Evolutionary conservation across 768 basidiomycete genomes (phyloP).

Genomic region (Zangia roseola): DNA sequence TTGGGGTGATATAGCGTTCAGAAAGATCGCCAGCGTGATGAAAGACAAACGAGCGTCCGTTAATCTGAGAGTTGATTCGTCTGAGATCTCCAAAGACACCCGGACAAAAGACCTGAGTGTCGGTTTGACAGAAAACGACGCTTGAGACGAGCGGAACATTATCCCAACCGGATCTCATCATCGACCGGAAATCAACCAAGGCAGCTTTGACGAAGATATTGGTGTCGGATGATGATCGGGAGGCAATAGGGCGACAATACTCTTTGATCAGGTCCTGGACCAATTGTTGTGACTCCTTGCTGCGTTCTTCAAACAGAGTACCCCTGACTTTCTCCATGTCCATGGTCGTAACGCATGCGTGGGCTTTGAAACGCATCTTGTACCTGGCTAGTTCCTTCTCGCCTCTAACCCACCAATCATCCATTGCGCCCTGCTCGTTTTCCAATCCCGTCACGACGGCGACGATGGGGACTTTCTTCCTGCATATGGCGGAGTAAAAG

Average conservation of each 20-base stretch:
- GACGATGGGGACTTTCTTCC: conserved; percentile 32
- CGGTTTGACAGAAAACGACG: conserved; percentile 20
- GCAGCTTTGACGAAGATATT: conserved; percentile 27
- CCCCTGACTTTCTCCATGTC: conserved; percentile 11
- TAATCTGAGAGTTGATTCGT: conserved; percentile 19
- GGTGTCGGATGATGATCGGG: conserved; percentile 17
- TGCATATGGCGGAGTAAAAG: conserved; percentile 31
- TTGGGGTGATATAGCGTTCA: conserved; percentile 15
- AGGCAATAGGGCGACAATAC: conserved; percentile 14
- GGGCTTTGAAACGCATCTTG: conserved; percentile 37
- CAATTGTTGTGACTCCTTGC: conserved; percentile 19
- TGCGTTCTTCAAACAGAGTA: conserved; percentile 18
- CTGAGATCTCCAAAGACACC: conserved; percentile 18
- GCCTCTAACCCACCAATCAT: conserved; percentile 40
- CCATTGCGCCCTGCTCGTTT: conserved; percentile 32
- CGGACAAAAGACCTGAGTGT: conserved; percentile 10
- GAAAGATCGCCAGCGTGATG: conserved; percentile 16
- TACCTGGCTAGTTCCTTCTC: conserved; percentile 28
- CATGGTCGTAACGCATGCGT: conserved; percentile 44
- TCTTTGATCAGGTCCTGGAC: conserved; percentile 23
- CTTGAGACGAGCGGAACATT: conserved; percentile 13
- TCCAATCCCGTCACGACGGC: conserved; percentile 35
- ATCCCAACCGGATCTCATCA: conserved; percentile 27
- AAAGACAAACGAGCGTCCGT: conserved; percentile 25
- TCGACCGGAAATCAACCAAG: conserved; percentile 25